Evolutionary conservation across 2,329 filamentous ascomycete genomes (phyloP).

Genomic region (Sporothrix brunneoviolacea): DNA sequence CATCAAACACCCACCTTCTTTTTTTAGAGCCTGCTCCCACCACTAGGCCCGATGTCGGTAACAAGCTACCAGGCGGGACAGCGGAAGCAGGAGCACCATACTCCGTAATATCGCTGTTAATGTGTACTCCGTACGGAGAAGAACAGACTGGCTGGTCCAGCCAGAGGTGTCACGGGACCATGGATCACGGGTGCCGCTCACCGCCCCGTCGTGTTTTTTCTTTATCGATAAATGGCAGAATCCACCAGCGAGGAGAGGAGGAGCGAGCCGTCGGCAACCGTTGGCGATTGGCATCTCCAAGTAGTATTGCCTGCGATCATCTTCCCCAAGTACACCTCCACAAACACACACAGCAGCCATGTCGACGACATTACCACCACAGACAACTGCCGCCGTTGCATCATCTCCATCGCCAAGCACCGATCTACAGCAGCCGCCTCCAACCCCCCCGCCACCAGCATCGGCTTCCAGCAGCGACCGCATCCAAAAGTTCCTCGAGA

Average conservation of each 20-base stretch:
- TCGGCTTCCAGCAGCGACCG: not conserved
- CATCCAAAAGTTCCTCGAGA: slow-evolving; percentile 31
- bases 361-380: slow-evolving; percentile 11
- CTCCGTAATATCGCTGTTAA: too few species aligned
- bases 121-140: too few species aligned
- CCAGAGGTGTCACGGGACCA: too few species aligned
- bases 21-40: not conserved
- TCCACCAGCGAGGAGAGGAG: not conserved
- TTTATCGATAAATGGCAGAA: not conserved
- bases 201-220: not conserved
- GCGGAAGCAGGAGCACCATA: not conserved
- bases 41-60: slow-evolving; percentile 8
- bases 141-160: too few species aligned
- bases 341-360: slow-evolving; percentile 7
- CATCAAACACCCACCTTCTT: not conserved
- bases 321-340: not conserved
- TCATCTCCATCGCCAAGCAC: not conserved
- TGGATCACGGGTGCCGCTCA: not conserved
- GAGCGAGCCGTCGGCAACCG: not conserved
- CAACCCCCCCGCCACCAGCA: not conserved
- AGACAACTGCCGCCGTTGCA: not conserved
- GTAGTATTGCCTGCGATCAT: not conserved
- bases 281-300: not conserved
- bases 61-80: not conserved
- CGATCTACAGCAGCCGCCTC: not conserved